phyloP scores from a whole-genome alignment of 1,139 yeast genomes.

The Diutina catenulata region DNA sequence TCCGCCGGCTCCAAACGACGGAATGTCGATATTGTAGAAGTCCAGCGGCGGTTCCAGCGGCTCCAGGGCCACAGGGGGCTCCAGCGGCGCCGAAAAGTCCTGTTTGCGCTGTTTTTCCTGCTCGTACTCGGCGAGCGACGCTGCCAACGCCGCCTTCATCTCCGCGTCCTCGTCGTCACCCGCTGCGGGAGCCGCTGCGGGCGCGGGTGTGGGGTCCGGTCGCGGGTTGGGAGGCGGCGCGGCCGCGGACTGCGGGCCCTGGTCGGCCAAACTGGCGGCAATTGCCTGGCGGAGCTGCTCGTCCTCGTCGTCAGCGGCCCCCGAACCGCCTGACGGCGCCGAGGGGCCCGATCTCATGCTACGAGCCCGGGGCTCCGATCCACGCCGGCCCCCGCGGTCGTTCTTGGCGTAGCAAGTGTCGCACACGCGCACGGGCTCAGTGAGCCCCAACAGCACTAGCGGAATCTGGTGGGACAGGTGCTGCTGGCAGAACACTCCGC shows the following conservation, averaged over 20 bases:
- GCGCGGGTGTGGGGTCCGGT: constrained; percentile 5
- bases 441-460: constrained; percentile 76
- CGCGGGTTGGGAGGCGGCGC: constrained; percentile 11
- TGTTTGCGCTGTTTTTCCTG: constrained; percentile 8
- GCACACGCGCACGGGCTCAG: constrained; percentile 86
- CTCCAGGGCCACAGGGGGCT: constrained; percentile 8
- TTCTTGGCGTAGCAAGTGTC: constrained; percentile 64
- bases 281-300: constrained; percentile 72
- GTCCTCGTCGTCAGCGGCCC: constrained; percentile 37
- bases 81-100: constrained; percentile 8
- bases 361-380: neutral
- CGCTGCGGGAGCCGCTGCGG: constrained; percentile 7
- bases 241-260: constrained; percentile 10
- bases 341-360: neutral
- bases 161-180: constrained; percentile 58
- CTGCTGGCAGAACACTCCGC: constrained; percentile 82
- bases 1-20: neutral
- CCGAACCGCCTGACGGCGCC: neutral
- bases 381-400: neutral
- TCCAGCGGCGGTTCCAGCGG: neutral
- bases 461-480: constrained; percentile 66
- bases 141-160: constrained; percentile 91
- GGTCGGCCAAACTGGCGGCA: constrained; percentile 63
- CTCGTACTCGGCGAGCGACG: constrained; percentile 56
- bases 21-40: constrained; percentile 3